Evolutionary conservation across 441 rosid species (phyloP), one percentile per base, ranked within the genome.

Genomic region (Codiaeum variegatum): DNA sequence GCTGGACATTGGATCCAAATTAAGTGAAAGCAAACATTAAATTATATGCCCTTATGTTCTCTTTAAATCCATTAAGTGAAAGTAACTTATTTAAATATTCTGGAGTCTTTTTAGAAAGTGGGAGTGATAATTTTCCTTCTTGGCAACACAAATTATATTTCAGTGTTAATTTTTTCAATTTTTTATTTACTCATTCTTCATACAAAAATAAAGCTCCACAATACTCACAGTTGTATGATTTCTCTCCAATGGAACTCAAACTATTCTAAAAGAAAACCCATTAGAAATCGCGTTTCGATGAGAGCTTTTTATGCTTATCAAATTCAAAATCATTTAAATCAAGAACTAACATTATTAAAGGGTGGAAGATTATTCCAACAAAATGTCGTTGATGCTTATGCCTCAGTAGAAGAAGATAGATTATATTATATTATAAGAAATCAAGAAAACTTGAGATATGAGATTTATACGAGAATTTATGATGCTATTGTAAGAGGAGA

Each of bases 401-500:
- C 54, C 2, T n/a, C 23, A 0, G 26, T 78, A 18, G 64, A 73
- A 7, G 68, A 73, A 15, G n/a, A 49, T 1, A 24, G 59, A 1
- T 29, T 69, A 0, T 0, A 52, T 2, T 68, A 28, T 11, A 16
- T 63, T 1, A 3, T 58, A 11, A 2, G 2, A 3, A 28, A 73
- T 21, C 61, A 78, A 42, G 2, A 8, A 0, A 1, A 62, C 0
- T 3, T 78, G 0, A 19, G 71, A 8, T 0, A 19, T 11, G 74
- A 73, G 4, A 0, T 63, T 0, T 54, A 67, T 4, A n/a, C 38
- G 0, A 42, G 36, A 0, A 1, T 77, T 3, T 8, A 31, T 1
- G 67, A 68, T 63, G 75, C 71, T 16, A 7, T 73, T 16, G 1
- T 55, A 28, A 60, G 68, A 47, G 68, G 73, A 0, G 73, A 75